Percentiles rank a stretch among this genome's conserved stretches.
Evolutionary conservation across 108 stramenopile species (phyloP).

Genomic region (Fragilaria crotonensis): DNA sequence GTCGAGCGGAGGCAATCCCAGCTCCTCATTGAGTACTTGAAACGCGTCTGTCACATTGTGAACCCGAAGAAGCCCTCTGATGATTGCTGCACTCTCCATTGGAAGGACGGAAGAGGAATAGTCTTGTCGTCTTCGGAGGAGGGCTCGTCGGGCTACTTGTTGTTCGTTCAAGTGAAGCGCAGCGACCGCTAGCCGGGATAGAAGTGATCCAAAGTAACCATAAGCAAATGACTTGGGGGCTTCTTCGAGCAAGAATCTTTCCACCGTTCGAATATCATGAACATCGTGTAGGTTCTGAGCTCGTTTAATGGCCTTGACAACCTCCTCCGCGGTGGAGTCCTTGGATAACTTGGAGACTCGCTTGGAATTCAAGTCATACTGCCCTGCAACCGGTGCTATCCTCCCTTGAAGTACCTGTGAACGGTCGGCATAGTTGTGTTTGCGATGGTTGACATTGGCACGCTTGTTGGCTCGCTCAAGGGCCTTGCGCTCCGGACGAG

Average conservation of each 20-base stretch:
- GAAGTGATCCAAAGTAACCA: conserved; percentile 68
- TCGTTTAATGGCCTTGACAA: conserved; percentile 56
- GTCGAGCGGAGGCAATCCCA: conserved; percentile 49
- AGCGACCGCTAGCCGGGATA: conserved; percentile 75
- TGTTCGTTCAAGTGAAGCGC: conserved; percentile 65
- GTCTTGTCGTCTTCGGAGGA: conserved; percentile 42
- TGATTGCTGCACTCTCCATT: conserved; percentile 70
- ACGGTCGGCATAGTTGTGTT: conserved; percentile 2
- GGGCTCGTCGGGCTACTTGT: conserved; percentile 49
- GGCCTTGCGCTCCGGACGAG: conserved; percentile 49
- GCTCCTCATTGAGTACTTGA: conserved; percentile 63
- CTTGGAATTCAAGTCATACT: conserved; percentile 40
- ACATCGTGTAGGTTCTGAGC: conserved; percentile 75
- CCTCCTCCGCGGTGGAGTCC: conserved; percentile 58
- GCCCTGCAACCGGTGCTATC: neutral
- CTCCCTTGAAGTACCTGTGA: neutral
- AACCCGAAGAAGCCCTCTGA: conserved; percentile 58
- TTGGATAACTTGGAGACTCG: conserved; percentile 32
- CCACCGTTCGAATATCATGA: conserved; percentile 58
- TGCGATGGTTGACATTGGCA: neutral
- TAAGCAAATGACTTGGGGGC: conserved; percentile 56
- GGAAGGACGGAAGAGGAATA: conserved; percentile 59
- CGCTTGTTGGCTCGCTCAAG: conserved; percentile 42
- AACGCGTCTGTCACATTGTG: conserved; percentile 64
- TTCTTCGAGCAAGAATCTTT: conserved; percentile 62